These are phyloP conservation scores for Talaromyces funiculosus DNA, from an alignment of 2,329 filamentous ascomycete species.

Conservation along the genomic window DNA sequence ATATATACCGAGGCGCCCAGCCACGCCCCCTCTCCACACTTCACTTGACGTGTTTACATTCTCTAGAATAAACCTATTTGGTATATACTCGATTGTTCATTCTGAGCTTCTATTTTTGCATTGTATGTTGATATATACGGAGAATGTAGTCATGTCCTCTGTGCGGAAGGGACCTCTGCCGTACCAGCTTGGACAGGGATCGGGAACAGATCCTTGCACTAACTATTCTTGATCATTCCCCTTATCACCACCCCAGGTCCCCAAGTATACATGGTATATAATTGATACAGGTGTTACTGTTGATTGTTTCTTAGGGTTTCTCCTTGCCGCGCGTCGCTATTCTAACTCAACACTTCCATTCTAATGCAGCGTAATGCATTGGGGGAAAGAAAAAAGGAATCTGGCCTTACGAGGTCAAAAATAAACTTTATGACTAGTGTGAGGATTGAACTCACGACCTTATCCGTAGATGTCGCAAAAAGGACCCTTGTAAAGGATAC, in stretches of 20 bases:
- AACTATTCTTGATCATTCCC: no score
- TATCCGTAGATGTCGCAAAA: conserved; percentile 3
- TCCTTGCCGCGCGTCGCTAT: no score
- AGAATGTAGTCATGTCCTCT: background rate
- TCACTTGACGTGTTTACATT: background rate
- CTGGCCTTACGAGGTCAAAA: background rate
- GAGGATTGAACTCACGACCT: conserved; percentile 4
- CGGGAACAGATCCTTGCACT: no score
- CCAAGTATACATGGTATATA: no score
- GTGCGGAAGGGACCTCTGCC: background rate
- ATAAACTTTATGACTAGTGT: background rate
- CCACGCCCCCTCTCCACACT: background rate
- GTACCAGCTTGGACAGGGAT: background rate
- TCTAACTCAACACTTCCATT: no score
- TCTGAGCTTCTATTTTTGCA: background rate
- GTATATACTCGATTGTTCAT: background rate
- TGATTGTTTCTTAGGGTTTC: no score
- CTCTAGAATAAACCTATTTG: background rate
- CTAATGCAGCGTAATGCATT: no score
- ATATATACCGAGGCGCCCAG: background rate
- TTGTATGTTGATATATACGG: background rate
- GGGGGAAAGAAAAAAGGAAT: background rate
- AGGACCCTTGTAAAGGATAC: conserved; percentile 2
- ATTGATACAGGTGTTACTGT: no score
- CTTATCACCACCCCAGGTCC: background rate